Evolutionary conservation across 2,329 filamentous ascomycete genomes (phyloP), one percentile per base, ranked within the genome.

Genomic region (Cadophora gregata): DNA sequence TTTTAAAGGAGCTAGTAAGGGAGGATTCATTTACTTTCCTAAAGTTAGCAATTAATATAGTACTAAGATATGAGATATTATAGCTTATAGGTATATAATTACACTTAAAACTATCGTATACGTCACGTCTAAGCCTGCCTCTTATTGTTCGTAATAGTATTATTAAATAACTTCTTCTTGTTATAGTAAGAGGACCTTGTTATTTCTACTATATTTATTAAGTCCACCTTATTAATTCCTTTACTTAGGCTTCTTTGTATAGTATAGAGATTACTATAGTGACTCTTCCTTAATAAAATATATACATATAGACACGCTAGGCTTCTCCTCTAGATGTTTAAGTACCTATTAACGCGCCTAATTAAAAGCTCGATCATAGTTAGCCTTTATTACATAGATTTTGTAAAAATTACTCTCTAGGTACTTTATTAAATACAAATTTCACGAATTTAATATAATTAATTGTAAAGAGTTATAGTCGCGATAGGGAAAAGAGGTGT

Each of bases 141-240:
- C 24, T 51, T 19, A 64, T 42, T 64, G 19, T 4, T 64, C 24
- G 27, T 56, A 64, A 38, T 21, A 58, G 25, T 64, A 64, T 16
- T 58, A 25, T n/a, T 24, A 24, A n/a, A 64, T 64, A 1, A 24
- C 62, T 38, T 64, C 62, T 6, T 64, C 42, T 14, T 64, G 31
- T 19, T 7, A n/a, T 16, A 1, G 1, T 0, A 8, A 27, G 0
- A 56, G 16, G 10, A 45, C 25, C 25, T 56, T 64, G 45, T 64
- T 64, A 24, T 59, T 31, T 21, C 31, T n/a, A 1, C 16, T 12
- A 51, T 51, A 27, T 7, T 7, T 16, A 51, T 51, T 51, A 19
- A 8, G 9, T 19, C 19, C 6, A 12, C 7, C 19, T 27, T 42
- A 21, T 2, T 29, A 19, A 27, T n/a, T 59, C 6, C 14, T 4